Evolutionary conservation across 345 rosid species (phyloP).

Genomic region (Abelmoschus esculentus): DNA sequence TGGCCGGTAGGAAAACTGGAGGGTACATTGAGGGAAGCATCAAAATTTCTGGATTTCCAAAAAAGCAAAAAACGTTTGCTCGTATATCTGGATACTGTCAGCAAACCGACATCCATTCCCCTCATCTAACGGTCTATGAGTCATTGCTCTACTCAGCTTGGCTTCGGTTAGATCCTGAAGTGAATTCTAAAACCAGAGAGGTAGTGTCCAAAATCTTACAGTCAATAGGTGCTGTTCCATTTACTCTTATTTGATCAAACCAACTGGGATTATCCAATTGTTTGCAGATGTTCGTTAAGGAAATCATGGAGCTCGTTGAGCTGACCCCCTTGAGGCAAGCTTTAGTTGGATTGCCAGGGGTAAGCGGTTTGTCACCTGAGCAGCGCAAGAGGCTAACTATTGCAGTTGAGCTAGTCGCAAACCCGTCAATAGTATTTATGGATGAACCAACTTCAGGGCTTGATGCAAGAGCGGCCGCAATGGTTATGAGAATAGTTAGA

Average conservation of each 20-base stretch:
- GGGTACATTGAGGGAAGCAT: constrained; percentile 66
- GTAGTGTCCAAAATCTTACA: constrained; percentile 15
- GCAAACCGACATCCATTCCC: constrained; percentile 81
- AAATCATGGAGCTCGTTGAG: constrained; percentile 89
- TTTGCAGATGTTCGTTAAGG: constrained; percentile 67
- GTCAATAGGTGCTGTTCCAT: background rate
- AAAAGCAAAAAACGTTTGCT: constrained; percentile 74
- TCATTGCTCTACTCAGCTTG: constrained; percentile 68
- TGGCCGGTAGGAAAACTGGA: constrained; percentile 79
- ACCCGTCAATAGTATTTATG: constrained; percentile 89
- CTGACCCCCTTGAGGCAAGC: constrained; percentile 49
- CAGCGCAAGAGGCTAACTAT: constrained; percentile 89
- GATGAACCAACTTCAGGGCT: constrained; percentile 95
- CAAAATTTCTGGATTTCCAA: constrained; percentile 63
- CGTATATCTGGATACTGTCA: constrained; percentile 75
- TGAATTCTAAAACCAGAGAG: constrained; percentile 43
- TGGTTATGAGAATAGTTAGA: constrained; percentile 82
- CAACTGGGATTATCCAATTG: background rate
- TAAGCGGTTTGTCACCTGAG: constrained; percentile 70
- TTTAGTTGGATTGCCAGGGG: constrained; percentile 76
- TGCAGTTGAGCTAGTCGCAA: constrained; percentile 89
- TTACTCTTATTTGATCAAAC: background rate
- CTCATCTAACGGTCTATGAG: constrained; percentile 62
- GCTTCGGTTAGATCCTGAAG: constrained; percentile 52
- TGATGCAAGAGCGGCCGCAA: constrained; percentile 93